Conservation (phyloP, 352 stramenopile genomes). For the Phytopythium chamaehyphon region DNA sequence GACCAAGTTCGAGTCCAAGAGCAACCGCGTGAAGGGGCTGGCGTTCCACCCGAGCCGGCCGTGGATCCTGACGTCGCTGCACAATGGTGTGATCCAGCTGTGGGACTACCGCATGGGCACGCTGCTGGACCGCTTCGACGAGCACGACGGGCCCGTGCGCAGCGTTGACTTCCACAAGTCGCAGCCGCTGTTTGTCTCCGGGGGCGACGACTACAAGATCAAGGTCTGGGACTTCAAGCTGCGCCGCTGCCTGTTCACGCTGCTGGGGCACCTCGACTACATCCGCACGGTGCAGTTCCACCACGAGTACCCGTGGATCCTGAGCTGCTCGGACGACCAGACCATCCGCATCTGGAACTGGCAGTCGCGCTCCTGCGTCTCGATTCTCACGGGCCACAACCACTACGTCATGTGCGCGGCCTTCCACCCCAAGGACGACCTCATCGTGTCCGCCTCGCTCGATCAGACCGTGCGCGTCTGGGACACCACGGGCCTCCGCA, state of each 20-base stretch:
- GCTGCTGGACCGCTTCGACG: conserved; percentile 98
- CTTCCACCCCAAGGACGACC: conserved; percentile 99
- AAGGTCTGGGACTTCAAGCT: conserved; percentile 99
- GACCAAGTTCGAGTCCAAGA: conserved; percentile 99
- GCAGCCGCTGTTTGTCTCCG: conserved; percentile 98
- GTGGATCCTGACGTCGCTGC: conserved; percentile 99
- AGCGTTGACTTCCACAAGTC: conserved; percentile 98
- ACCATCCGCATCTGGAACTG: conserved; percentile 99
- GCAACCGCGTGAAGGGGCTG: conserved; percentile 98
- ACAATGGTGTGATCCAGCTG: conserved; percentile 98
- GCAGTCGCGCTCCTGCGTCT: conserved; percentile 97
- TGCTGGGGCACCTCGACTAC: conserved; percentile 99
- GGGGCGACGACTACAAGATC: conserved; percentile 99
- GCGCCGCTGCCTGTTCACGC: conserved; percentile 97
- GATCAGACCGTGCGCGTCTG: conserved; percentile 99
- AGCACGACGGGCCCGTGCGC: conserved; percentile 98
- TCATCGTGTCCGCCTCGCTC: conserved; percentile 98
- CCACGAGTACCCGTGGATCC: conserved; percentile 98
- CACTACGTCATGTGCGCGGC: conserved; percentile 99
- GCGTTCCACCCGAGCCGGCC: conserved; percentile 98
- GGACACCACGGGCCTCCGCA: conserved; percentile 98
- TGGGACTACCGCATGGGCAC: conserved; percentile 99
- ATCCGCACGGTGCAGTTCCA: conserved; percentile 99
- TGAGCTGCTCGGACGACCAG: conserved; percentile 97
- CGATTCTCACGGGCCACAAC: conserved; percentile 99